A percentile compares a stretch with the other conserved stretches of the same genome.
phyloP scores from a whole-genome alignment of 306 rosid species.

The Malus sieversii region DNA sequence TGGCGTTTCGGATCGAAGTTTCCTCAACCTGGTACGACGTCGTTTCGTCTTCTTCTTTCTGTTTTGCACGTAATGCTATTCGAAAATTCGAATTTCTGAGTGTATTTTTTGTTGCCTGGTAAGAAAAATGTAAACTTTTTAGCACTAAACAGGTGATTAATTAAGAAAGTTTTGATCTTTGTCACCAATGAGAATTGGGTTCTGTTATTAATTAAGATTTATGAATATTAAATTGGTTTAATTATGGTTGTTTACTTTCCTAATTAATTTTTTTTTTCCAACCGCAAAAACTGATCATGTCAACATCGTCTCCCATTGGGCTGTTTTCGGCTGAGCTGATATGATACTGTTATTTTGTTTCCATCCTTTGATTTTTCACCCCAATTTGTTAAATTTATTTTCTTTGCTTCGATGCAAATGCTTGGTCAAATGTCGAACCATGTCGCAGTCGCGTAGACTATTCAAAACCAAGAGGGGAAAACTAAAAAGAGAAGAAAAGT shows the following conservation, averaged over 20 bases:
- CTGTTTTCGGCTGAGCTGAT: slow-evolving; percentile 50
- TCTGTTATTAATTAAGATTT: not conserved
- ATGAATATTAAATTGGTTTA: not conserved
- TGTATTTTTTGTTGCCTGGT: not conserved
- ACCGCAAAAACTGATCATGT: slow-evolving; percentile 22
- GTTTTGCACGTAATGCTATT: not conserved
- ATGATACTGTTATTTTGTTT: slow-evolving; percentile 49
- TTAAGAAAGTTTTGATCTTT: not conserved
- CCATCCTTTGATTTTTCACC: slow-evolving; percentile 30
- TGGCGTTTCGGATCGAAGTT: not conserved
- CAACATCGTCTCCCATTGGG: slow-evolving; percentile 22
- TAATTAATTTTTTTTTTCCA: slow-evolving; percentile 28
- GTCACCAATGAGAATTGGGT: not conserved
- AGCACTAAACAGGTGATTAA: not conserved
- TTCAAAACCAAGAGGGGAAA: slow-evolving; percentile 22
- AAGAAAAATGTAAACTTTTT: not conserved
- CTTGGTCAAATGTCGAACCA: slow-evolving; percentile 19
- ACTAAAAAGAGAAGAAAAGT: not conserved
- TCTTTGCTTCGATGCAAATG: slow-evolving; percentile 1
- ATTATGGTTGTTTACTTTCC: not conserved
- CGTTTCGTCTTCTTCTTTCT: not conserved
- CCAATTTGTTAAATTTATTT: slow-evolving; percentile 1
- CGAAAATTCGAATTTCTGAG: not conserved
- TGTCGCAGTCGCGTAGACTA: slow-evolving; percentile 37
- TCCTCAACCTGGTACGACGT: slow-evolving; percentile 12